These are phyloP conservation scores for Onygenales sp. DNA, from an alignment of 2,329 filamentous ascomycete genomes.

Conservation along the genomic window DNA sequence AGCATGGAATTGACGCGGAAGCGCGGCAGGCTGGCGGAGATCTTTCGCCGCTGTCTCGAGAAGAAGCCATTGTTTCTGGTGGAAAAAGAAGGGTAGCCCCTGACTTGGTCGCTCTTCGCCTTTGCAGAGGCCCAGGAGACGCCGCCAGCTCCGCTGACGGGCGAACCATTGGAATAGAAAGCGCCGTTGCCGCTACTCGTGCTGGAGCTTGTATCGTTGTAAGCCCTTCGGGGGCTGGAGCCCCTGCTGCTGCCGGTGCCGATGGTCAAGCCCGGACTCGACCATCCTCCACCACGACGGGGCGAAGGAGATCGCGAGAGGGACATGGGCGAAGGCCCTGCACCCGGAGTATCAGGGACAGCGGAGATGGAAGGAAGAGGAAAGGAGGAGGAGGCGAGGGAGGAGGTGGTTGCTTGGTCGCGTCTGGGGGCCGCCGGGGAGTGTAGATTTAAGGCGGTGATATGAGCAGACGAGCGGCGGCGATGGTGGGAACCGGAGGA, in stretches of 20 bases:
- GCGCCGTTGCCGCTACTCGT: slow-evolving; percentile 34
- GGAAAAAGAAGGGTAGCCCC: slow-evolving; percentile 68
- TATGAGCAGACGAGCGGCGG: slow-evolving; percentile 36
- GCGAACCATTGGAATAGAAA: slow-evolving; percentile 5
- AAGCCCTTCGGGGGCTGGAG: slow-evolving; percentile 51
- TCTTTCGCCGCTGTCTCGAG: slow-evolving; percentile 67
- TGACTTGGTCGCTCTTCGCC: slow-evolving; percentile 62
- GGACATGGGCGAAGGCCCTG: slow-evolving; percentile 57
- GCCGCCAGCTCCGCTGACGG: slow-evolving; percentile 13
- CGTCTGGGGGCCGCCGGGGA: slow-evolving; percentile 25
- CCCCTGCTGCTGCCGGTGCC: slow-evolving; percentile 49
- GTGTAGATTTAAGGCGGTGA: slow-evolving; percentile 33
- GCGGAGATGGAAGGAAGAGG: slow-evolving; percentile 38
- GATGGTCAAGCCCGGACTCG: slow-evolving; percentile 68
- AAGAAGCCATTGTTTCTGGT: slow-evolving; percentile 83
- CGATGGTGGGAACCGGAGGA: slow-evolving; percentile 23
- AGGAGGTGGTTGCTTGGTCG: slow-evolving; percentile 16
- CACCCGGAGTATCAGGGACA: slow-evolving; percentile 52
- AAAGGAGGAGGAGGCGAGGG: slow-evolving; percentile 15
- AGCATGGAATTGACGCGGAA: slow-evolving; percentile 46
- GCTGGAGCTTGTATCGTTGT: slow-evolving; percentile 31
- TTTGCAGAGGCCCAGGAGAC: slow-evolving; percentile 79
- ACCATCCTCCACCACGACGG: slow-evolving; percentile 75
- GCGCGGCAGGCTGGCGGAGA: slow-evolving; percentile 69
- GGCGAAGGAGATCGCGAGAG: slow-evolving; percentile 83